A percentile compares a stretch with the other conserved stretches of the same genome.
Conservation (phyloP, 352 stramenopile species). For the Pseudoperonospora humuli region DNA sequence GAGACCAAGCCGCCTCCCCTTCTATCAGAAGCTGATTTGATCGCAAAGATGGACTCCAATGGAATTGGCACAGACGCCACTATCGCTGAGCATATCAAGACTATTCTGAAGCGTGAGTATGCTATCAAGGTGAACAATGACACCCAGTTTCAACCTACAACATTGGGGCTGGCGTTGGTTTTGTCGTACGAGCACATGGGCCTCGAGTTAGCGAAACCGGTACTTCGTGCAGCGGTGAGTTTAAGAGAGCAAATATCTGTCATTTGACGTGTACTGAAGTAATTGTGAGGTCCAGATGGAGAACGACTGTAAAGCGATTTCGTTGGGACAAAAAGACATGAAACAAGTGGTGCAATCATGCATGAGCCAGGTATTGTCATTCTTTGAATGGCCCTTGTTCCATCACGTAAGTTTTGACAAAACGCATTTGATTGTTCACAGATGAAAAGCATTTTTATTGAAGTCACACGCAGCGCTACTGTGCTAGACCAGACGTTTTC, state of each 20-base stretch:
- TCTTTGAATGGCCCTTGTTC: not conserved
- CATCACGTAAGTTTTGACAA: constrained; percentile 2
- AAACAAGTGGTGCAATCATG: constrained; percentile 71
- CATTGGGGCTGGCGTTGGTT: constrained; percentile 85
- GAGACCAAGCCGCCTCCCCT: constrained; percentile 82
- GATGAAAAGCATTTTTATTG: constrained; percentile 74
- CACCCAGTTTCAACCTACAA: constrained; percentile 92
- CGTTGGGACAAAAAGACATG: constrained; percentile 65
- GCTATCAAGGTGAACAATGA: constrained; percentile 91
- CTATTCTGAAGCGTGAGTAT: constrained; percentile 97
- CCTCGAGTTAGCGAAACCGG: constrained; percentile 93
- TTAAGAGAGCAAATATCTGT: not conserved
- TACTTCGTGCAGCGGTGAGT: constrained; percentile 82
- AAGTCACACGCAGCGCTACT: constrained; percentile 64
- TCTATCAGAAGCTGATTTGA: constrained; percentile 90
- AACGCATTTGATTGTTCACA: constrained; percentile 12
- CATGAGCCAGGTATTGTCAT: constrained; percentile 71
- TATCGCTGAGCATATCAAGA: constrained; percentile 98
- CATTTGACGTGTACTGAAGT: constrained; percentile 1
- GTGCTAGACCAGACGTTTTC: constrained; percentile 88
- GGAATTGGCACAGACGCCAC: constrained; percentile 94
- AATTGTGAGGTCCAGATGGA: constrained; percentile 67
- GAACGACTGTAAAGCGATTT: constrained; percentile 87
- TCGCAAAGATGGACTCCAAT: constrained; percentile 92
- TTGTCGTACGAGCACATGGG: constrained; percentile 91